phyloP scores from a whole-genome alignment of 2,329 filamentous ascomycete species.

The Cercospora nicotianae region DNA sequence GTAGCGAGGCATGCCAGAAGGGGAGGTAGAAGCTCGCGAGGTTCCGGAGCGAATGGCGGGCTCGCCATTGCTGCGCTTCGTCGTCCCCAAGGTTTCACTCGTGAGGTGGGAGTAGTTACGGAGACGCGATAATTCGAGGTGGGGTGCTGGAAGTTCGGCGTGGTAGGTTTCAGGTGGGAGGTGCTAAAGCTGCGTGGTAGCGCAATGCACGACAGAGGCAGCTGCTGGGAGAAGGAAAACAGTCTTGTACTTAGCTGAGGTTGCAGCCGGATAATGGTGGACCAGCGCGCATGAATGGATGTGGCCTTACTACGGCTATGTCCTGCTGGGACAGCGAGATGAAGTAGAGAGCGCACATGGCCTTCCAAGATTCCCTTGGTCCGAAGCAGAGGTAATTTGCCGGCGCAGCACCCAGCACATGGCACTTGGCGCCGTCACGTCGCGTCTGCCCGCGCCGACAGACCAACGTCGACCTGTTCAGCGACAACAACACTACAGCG shows the following conservation, averaged over 20 bases:
- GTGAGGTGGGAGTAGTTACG: background rate
- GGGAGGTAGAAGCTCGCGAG: slow-evolving; percentile 59
- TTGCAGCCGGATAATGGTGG: background rate
- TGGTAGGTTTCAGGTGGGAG: background rate
- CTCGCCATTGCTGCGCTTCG: slow-evolving; percentile 51
- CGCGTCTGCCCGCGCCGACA: background rate
- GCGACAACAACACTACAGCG: background rate
- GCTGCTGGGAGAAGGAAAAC: background rate
- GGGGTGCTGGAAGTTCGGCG: background rate
- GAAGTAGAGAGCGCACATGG: background rate
- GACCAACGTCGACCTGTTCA: background rate
- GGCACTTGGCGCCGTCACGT: background rate
- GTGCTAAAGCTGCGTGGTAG: background rate
- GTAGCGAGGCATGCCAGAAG: slow-evolving; percentile 64
- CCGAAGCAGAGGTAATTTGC: background rate
- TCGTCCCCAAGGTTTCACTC: background rate
- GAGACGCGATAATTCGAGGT: background rate
- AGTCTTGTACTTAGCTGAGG: background rate
- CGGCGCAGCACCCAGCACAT: background rate
- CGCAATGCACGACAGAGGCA: background rate
- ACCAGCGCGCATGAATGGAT: background rate
- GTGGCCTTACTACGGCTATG: background rate
- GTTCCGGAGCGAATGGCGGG: slow-evolving; percentile 52
- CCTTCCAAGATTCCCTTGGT: background rate
- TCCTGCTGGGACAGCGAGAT: background rate